phyloP scores from a whole-genome alignment of 176 grass and related monocot genomes.

The Hyparrhenia diplandra region DNA sequence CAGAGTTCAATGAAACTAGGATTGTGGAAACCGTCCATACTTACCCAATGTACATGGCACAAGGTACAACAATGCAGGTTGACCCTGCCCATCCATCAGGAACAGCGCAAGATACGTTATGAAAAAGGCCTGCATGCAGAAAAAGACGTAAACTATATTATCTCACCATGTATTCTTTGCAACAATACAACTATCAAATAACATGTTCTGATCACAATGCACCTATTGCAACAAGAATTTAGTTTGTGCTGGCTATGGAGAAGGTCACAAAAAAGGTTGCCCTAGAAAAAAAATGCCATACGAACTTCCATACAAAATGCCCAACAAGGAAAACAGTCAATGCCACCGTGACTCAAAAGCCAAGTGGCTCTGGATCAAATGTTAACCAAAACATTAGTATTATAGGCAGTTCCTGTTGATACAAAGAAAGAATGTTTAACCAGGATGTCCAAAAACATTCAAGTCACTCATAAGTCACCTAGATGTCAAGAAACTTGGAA shows the following conservation, averaged over 20 bases:
- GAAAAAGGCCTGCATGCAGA: conserved; percentile 64
- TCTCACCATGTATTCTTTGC: background rate
- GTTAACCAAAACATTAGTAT: background rate
- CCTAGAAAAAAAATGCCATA: background rate
- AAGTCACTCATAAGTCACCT: background rate
- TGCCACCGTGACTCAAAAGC: background rate
- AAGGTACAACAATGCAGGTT: conserved; percentile 83
- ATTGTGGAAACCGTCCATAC: background rate
- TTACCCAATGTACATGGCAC: conserved; percentile 94
- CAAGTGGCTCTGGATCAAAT: background rate
- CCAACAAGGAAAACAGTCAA: background rate
- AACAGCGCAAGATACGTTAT: conserved; percentile 82
- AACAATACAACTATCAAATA: background rate
- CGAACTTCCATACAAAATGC: background rate
- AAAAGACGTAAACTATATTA: background rate
- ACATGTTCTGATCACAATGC: background rate
- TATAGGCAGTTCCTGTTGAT: background rate
- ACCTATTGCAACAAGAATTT: background rate
- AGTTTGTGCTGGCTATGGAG: background rate
- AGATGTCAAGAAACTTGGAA: background rate
- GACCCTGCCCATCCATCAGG: conserved; percentile 89
- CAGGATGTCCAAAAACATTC: background rate
- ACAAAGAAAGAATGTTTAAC: background rate
- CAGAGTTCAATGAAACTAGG: background rate
- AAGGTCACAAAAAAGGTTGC: background rate